Base-by-base conservation (phyloP, 2,329 filamentous ascomycete species). In the Colletotrichum lupini region DNA sequence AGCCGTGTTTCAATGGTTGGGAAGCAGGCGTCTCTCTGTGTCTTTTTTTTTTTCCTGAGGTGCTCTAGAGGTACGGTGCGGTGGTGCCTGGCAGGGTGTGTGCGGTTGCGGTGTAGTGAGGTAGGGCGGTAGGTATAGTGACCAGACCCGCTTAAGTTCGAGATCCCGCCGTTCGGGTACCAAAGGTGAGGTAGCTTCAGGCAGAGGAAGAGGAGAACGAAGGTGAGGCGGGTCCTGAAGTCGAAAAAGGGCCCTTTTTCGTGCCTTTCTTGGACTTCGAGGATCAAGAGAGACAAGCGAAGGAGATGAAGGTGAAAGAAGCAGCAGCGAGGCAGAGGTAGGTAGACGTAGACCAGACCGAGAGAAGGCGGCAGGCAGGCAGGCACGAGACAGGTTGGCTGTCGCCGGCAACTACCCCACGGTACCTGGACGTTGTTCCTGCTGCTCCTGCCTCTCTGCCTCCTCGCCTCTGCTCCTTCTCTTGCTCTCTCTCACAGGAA, bases 31-130 rank as follows among this genome's bases (percentile, higher is more conserved):
- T 42, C 37, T 46, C 59, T 49, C 59, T 49, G 16, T 16, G 56
- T 71, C 76, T 77, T 74, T 76, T 74, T 76, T 62, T 77, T 74
- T 77, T 78, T 77, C 76, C 77, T 77, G 79, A 77, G 22, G 16
- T 19, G 28, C 53, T 46, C 30, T 53, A 58, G 24, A 59, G 58
- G 57, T 52, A 46, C 26, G 42, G 60, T 63, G 42, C 19, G 19
- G 42, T 42, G 49, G 69, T 68, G 64, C 68, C 68, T 68, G 57
- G 49, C 57, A 67, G 42, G 56, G 61, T 57, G 61, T 57, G 55
- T 37, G 42, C 35, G n/a, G 14, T 11, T n/a, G 19, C 53, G 26
- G 53, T 42, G 37, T 42, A 42, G 14, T 42, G 37, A 42, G 37
- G 37, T 42, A 42, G 16, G 37, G 16, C 37, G 9, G 49, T 37